A percentile compares a stretch with the other conserved stretches of the same genome.
phyloP scores from a whole-genome alignment of 179 eudicot species.

The Dionaea muscipula region DNA sequence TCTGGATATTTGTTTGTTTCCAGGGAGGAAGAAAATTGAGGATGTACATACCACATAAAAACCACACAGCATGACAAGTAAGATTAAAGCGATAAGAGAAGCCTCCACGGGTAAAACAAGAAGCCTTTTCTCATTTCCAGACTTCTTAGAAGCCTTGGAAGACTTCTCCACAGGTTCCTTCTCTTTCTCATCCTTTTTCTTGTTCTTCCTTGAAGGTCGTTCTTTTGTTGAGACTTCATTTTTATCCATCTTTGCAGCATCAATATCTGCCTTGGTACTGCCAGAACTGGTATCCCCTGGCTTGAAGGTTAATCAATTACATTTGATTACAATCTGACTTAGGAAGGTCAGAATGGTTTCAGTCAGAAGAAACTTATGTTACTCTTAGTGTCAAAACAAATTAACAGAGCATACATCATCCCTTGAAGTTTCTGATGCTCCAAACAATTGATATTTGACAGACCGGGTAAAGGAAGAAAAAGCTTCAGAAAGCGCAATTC shows the following conservation, averaged over 20 bases:
- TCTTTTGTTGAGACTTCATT: constrained; percentile 44
- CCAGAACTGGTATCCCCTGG: constrained; percentile 50
- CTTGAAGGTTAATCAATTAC: constrained; percentile 28
- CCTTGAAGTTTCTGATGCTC: constrained; percentile 22
- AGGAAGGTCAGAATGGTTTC: background rate
- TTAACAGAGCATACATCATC: constrained; percentile 31
- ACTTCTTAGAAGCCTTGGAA: constrained; percentile 36
- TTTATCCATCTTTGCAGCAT: constrained; percentile 41
- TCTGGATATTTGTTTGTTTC: too few relatives aligned
- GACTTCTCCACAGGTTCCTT: constrained; percentile 31
- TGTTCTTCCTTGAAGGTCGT: constrained; percentile 46
- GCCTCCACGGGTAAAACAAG: constrained; percentile 80
- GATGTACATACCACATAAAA: constrained; percentile 77
- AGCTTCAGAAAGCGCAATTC: constrained; percentile 94
- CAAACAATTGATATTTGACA: constrained; percentile 57
- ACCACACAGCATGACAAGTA: constrained; percentile 72
- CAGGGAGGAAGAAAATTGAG: too few relatives aligned
- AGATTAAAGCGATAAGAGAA: constrained; percentile 57
- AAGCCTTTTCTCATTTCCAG: constrained; percentile 51
- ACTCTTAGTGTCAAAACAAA: constrained; percentile 2
- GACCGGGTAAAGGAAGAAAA: constrained; percentile 75
- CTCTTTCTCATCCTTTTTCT: constrained; percentile 69
- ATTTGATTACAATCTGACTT: constrained; percentile 8
- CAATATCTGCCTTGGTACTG: constrained; percentile 28
- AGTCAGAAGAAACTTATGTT: too few relatives aligned